A percentile compares a stretch with the other conserved stretches of the same genome.
These are phyloP conservation scores for Allodekkera sacchari DNA, from an alignment of 805 yeast species.

Conservation along the genomic window DNA sequence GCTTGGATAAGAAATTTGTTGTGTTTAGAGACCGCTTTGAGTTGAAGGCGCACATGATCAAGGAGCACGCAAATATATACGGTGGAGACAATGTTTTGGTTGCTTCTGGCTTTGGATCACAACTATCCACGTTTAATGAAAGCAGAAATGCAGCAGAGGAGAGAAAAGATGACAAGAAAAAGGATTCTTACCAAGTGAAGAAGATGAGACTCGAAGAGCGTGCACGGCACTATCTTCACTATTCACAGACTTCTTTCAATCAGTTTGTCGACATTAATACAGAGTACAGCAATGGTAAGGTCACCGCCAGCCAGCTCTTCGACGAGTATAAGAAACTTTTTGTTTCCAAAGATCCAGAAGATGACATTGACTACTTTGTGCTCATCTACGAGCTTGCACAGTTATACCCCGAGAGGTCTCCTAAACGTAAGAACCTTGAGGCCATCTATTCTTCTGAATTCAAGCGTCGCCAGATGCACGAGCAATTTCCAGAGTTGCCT, in stretches of 20 bases:
- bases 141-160: constrained; percentile 4
- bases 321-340: constrained; percentile 43
- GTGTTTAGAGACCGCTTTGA: constrained; percentile 85
- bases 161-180: constrained; percentile 8
- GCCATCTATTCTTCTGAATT: constrained; percentile 19
- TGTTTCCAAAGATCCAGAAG: constrained; percentile 12
- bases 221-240: constrained; percentile 69
- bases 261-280: constrained; percentile 43
- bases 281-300: constrained; percentile 34
- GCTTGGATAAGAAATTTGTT: constrained; percentile 85
- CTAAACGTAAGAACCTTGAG: constrained; percentile 32
- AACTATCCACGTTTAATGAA: constrained; percentile 47
- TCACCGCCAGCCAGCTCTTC: constrained; percentile 42
- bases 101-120: constrained; percentile 30
- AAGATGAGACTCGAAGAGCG: constrained; percentile 68
- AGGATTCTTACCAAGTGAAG: constrained; percentile 40
- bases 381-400: constrained; percentile 56
- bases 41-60: constrained; percentile 77
- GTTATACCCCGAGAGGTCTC: constrained; percentile 39
- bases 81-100: constrained; percentile 35
- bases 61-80: constrained; percentile 45
- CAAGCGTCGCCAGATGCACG: constrained; percentile 19
- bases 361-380: constrained; percentile 43
- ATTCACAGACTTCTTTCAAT: constrained; percentile 37
- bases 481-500: constrained; percentile 43